phyloP scores from a whole-genome alignment of 1,284 basidiomycete species.

The Puccinia coronata region DNA sequence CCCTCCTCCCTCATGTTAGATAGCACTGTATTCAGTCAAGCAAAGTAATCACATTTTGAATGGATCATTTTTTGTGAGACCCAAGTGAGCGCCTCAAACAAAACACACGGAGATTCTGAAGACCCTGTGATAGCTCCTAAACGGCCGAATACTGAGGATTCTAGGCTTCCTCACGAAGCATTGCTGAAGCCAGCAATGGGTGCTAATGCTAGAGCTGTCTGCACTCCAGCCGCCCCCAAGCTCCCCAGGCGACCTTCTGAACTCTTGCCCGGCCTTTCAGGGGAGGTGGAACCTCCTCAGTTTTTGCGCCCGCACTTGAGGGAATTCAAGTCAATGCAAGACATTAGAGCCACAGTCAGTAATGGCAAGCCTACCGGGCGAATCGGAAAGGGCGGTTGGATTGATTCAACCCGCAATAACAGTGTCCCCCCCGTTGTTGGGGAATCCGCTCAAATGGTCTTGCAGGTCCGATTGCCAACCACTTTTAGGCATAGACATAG shows the following conservation, averaged over 20 bases:
- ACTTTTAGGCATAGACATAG: background rate
- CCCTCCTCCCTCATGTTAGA: no score
- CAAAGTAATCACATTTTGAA: no score
- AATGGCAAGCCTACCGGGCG: background rate
- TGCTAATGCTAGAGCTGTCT: background rate
- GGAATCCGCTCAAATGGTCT: background rate
- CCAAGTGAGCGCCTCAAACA: no score
- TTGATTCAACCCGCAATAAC: constrained; percentile 7
- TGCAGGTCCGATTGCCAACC: background rate
- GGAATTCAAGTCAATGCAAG: constrained; percentile 48
- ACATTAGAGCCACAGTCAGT: constrained; percentile 14
- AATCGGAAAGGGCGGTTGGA: background rate
- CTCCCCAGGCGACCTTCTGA: constrained; percentile 5
- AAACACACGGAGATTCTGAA: no score
- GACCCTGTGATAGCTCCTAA: background rate
- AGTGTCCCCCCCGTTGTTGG: constrained; percentile 1
- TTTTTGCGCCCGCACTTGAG: constrained; percentile 11
- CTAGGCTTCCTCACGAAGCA: background rate
- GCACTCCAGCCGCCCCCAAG: background rate
- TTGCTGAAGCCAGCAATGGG: background rate
- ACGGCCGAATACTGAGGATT: background rate
- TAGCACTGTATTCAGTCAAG: no score
- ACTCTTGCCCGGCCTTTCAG: background rate
- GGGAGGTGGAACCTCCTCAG: background rate
- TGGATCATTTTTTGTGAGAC: no score